Base-by-base conservation (phyloP, 2,329 filamentous ascomycete genomes). In the Arthrobotrys sinensis region DNA sequence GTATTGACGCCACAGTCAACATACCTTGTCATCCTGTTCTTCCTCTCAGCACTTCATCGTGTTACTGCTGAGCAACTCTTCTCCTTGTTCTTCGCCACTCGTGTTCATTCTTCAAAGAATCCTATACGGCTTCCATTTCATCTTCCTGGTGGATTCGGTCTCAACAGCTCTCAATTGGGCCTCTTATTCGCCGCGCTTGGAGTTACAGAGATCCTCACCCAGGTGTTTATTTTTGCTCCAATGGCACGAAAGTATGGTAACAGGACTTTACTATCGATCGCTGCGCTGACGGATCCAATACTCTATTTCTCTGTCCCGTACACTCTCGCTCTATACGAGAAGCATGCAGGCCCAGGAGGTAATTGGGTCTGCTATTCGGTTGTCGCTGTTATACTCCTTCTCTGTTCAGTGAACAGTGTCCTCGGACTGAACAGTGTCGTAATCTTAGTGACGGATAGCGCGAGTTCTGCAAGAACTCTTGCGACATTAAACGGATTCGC, bases 1-100 rank as follows among this genome's bases (percentile, higher is more conserved):
- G 88, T 1, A 87, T 85, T 84, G 89, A 88, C 46, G 90, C 97
- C 77, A 86, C 92, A 80, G 90, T 72, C 68, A 38, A 21, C 92
- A 84, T 89, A 97, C 66, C 90, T 96, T 45, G 82, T 93, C n/a
- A 91, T 94, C 0, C 86, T 97, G 57, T 93, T 92, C 52, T 93
- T 97, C 80, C 10, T 73, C 97, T 97, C 85, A 96, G 93, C 3
- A 97, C 97, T 73, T 83, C 94, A 97, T 85, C 93, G 92, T 43
- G 97, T 97, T 94, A 94, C 92, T 0, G 97, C 93, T 84, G 95
- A 97, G 82, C 93, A 97, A 83, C 88, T 97, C 0, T 87, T 97
- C 67, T 94, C 94, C 6, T 97, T 97, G 76, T 97, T 97, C 85
- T 90, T 97, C 64, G 94, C 69, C 14, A 97, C 83, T 82, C 60